Conservation (phyloP, 1,139 yeast genomes). For the Yamadazyma spencermartinsiae region DNA sequence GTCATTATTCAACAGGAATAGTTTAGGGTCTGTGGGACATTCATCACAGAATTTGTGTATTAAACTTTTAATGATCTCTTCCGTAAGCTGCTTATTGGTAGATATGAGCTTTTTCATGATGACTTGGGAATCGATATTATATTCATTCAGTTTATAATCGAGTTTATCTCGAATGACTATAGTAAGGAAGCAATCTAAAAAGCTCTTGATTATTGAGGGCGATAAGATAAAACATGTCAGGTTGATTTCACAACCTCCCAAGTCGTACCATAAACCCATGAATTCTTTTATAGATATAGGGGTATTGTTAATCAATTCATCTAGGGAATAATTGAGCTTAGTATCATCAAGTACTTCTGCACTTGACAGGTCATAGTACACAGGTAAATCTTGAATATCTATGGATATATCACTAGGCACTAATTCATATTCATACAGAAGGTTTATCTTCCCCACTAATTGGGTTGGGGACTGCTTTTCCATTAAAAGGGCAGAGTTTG, state of each 20-base stretch:
- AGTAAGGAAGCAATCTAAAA: constrained; percentile 47
- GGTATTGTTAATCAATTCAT: constrained; percentile 43
- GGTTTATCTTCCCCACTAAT: constrained; percentile 42
- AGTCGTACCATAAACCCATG: constrained; percentile 46
- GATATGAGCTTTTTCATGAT: neutral
- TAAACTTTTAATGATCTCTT: constrained; percentile 8
- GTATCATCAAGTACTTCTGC: constrained; percentile 1
- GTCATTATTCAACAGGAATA: constrained; percentile 36
- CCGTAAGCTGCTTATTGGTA: neutral
- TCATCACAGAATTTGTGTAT: constrained; percentile 11
- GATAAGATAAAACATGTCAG: constrained; percentile 31
- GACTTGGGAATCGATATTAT: neutral
- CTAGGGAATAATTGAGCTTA: constrained; percentile 23
- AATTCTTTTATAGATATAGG: constrained; percentile 63
- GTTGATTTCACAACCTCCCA: constrained; percentile 58
- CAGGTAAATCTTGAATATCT: constrained; percentile 46
- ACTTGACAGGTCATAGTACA: constrained; percentile 27
- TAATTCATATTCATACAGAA: constrained; percentile 54
- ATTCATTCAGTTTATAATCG: constrained; percentile 20
- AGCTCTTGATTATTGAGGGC: constrained; percentile 25
- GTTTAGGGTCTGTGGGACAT: constrained; percentile 7
- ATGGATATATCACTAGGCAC: constrained; percentile 42
- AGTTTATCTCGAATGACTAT: constrained; percentile 47
- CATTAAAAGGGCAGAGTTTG: constrained; percentile 71
- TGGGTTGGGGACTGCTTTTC: constrained; percentile 24